Base-by-base conservation (phyloP, 2,329 filamentous ascomycete genomes). In the Ophiocordyceps camponoti-leonardi region DNA sequence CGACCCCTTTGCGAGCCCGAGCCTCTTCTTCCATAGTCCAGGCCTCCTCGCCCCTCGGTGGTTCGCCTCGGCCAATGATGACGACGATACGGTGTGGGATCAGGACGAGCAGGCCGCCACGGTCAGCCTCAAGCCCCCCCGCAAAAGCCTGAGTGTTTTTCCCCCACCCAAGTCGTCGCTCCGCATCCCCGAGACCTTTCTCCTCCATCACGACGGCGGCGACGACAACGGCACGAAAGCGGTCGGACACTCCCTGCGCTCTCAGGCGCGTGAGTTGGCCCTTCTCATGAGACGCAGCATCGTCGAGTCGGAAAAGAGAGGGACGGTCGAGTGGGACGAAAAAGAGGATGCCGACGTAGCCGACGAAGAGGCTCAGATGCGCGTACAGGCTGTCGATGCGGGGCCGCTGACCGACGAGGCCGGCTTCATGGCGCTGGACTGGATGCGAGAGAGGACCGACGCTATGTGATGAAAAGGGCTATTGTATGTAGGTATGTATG, bases 1-100 rank as follows among this genome's bases (percentile, higher is more conserved):
- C 49, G 77, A 81, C 51, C 58, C 71, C 0, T 81, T 80, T 55
- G 73, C 68, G 6, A 78, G 73, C 48, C 67, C 77, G 0, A 64
- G 65, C 44, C 62, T 80, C 1, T 72, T 80, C 53, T 79, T 81
- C 52, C 72, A 72, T 44, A 71, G 66, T 0, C 58, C 75, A 0
- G 71, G 69, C 0, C 47, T 75, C 6, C 51, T 61, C 1, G 59
- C 69, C 0, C 72, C 73, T 0, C 58, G 58, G 1, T 62, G 63
- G 2, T 75, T 77, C 49, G 51, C 57, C 47, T 52, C 57, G 41
- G 60, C 62, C 2, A 55, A 53, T 5, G 52, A 59, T 12, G 52
- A 61, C 37, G 19, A 40, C 5, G n/a, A n/a, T n/a, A 20, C 40
- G 14, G 16, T 22, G 6, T n/a, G 40, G 40, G 22, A 26, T 18